Evolutionary conservation across 306 rosid genomes (phyloP).

Genomic region (Echinosophora koreensis): DNA sequence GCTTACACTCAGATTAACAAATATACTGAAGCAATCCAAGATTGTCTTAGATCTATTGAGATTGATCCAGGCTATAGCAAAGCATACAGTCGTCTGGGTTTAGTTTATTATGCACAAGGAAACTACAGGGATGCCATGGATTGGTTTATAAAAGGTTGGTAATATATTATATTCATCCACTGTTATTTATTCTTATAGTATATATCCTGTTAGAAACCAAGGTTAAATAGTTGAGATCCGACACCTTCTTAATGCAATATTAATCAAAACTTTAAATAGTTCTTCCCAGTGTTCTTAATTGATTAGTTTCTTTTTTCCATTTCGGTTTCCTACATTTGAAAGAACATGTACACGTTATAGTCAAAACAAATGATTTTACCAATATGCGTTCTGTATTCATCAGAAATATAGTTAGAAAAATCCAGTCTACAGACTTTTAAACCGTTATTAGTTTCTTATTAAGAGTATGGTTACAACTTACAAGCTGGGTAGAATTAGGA

Average conservation of each 20-base stretch:
- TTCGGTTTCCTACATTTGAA: background rate
- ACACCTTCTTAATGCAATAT: constrained; percentile 6
- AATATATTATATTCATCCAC: background rate
- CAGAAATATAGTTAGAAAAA: constrained; percentile 3
- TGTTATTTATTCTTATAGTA: constrained; percentile 15
- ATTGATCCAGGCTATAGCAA: constrained; percentile 90
- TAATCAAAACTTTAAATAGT: constrained; percentile 23
- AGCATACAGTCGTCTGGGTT: constrained; percentile 93
- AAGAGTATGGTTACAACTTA: constrained; percentile 4
- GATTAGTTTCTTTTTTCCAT: constrained; percentile 2
- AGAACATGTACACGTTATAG: constrained; percentile 9
- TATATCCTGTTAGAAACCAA: constrained; percentile 15
- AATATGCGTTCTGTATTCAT: constrained; percentile 16
- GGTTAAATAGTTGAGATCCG: constrained; percentile 20
- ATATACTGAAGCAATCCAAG: constrained; percentile 82
- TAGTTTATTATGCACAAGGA: constrained; percentile 86
- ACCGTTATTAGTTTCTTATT: constrained; percentile 2
- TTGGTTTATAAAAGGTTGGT: constrained; percentile 83
- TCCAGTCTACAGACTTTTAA: background rate
- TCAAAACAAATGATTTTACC: constrained; percentile 38
- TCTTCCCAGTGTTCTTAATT: constrained; percentile 23
- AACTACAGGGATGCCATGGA: constrained; percentile 80
- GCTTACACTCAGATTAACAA: constrained; percentile 83
- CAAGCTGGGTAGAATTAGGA: constrained; percentile 38
- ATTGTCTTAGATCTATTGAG: constrained; percentile 78